phyloP scores from a whole-genome alignment of 768 basidiomycete genomes.

The Cyclocybe aegerita region DNA sequence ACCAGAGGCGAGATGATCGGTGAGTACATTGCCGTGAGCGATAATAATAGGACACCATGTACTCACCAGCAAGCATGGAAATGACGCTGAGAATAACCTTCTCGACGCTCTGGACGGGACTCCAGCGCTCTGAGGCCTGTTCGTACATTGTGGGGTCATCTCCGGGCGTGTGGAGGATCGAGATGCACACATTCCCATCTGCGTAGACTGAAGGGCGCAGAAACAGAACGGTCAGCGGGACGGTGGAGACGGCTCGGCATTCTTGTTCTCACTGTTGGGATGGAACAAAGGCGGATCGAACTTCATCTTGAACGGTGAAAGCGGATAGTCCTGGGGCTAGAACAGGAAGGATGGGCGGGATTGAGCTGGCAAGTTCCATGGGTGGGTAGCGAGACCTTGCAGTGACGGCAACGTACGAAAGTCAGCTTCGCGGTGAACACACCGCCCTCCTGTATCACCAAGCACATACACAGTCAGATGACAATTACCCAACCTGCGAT shows the following conservation, averaged over 20 bases:
- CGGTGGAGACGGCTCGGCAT: neutral
- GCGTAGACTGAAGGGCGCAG: constrained; percentile 75
- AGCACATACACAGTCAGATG: constrained; percentile 1
- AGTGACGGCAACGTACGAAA: constrained; percentile 69
- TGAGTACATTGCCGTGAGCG: constrained; percentile 7
- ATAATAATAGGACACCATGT: constrained; percentile 2
- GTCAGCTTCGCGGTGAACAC: constrained; percentile 90
- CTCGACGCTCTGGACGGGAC: constrained; percentile 97
- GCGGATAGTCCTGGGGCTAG: constrained; percentile 90
- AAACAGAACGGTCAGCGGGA: neutral
- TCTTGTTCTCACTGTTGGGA: constrained; percentile 78
- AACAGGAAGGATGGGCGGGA: constrained; percentile 1
- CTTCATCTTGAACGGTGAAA: constrained; percentile 99
- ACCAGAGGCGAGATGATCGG: constrained; percentile 15
- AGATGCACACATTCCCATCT: constrained; percentile 97
- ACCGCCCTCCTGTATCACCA: constrained; percentile 76
- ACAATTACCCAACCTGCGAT: neutral
- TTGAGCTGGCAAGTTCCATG: neutral
- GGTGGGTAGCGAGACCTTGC: constrained; percentile 14
- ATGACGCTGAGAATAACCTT: constrained; percentile 96
- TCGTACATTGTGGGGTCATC: constrained; percentile 94
- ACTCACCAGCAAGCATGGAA: constrained; percentile 91
- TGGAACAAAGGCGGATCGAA: constrained; percentile 98
- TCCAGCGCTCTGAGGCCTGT: constrained; percentile 94
- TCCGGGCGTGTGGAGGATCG: constrained; percentile 93